Evolutionary conservation across 2,329 filamentous ascomycete species (phyloP).

Genomic region (Colletotrichum incanum): DNA sequence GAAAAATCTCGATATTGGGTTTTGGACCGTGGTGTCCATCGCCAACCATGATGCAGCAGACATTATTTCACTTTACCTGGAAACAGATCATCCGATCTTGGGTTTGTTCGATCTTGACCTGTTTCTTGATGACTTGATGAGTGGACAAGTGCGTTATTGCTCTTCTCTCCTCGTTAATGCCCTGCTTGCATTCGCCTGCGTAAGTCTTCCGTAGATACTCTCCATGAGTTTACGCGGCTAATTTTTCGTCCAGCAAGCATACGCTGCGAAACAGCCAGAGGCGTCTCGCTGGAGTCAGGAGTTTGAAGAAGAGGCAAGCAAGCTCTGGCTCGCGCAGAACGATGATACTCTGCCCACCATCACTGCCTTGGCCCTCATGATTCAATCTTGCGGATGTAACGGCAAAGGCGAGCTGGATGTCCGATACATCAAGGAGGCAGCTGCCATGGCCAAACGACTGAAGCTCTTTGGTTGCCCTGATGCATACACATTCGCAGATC

Average conservation of each 20-base stretch:
- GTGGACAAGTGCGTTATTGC: conserved; percentile 48
- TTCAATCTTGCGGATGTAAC: conserved; percentile 36
- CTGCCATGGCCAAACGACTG: conserved; percentile 33
- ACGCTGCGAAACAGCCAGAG: conserved; percentile 26
- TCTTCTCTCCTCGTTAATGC: conserved; percentile 55
- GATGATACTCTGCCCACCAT: conserved; percentile 35
- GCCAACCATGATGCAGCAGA: conserved; percentile 50
- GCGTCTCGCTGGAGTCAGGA: conserved; percentile 38
- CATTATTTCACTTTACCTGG: conserved; percentile 54
- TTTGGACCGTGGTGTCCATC: conserved; percentile 55
- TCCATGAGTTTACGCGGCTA: neutral
- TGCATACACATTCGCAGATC: conserved; percentile 19
- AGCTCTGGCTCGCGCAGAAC: conserved; percentile 32
- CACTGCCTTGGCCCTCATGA: conserved; percentile 30
- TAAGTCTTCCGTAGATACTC: conserved; percentile 46
- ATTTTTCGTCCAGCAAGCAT: conserved; percentile 23
- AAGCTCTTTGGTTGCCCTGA: conserved; percentile 39
- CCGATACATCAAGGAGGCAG: conserved; percentile 35
- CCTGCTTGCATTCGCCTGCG: conserved; percentile 53
- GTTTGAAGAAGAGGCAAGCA: conserved; percentile 33
- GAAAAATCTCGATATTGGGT: conserved; percentile 48
- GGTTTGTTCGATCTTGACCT: conserved; percentile 53
- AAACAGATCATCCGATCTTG: conserved; percentile 58
- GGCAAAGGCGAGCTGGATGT: conserved; percentile 38
- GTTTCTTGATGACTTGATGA: conserved; percentile 53